phyloP scores from a whole-genome alignment of 2,329 filamentous ascomycete species.

The Apiospora saccharicola region DNA sequence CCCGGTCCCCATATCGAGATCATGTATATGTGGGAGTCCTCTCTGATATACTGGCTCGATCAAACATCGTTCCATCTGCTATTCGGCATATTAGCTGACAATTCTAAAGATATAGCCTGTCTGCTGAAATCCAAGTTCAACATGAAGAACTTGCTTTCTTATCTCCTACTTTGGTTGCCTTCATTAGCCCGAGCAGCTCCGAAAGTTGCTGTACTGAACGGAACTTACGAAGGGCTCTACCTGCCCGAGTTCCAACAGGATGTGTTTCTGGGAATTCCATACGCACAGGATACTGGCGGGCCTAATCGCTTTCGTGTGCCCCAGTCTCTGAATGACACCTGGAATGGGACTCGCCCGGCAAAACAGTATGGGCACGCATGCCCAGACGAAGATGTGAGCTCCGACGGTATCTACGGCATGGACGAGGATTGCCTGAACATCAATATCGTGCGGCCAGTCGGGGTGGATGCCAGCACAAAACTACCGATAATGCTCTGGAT shows the following conservation, averaged over 20 bases:
- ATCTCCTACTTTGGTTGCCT: not conserved
- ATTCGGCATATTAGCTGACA: not conserved
- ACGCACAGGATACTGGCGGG: constrained; percentile 50
- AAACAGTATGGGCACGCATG: constrained; percentile 51
- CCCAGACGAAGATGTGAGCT: constrained; percentile 51
- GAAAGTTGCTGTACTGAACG: constrained; percentile 39
- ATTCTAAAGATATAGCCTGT: not conserved
- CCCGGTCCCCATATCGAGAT: not conserved
- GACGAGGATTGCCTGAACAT: constrained; percentile 68
- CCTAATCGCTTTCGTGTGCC: constrained; percentile 54
- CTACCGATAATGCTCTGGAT: constrained; percentile 69
- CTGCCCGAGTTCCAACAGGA: constrained; percentile 50
- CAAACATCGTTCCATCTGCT: not conserved
- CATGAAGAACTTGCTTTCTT: not conserved
- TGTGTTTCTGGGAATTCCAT: constrained; percentile 58
- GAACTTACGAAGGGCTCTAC: constrained; percentile 45
- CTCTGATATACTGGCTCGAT: not conserved
- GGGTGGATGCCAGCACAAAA: constrained; percentile 47
- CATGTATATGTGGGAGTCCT: not conserved
- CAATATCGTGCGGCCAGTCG: constrained; percentile 63
- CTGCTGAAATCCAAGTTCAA: not conserved
- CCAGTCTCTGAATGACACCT: constrained; percentile 46
- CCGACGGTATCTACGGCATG: constrained; percentile 29
- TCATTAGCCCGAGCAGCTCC: constrained; percentile 27
- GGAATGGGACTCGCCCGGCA: constrained; percentile 49